phyloP scores from a whole-genome alignment of 176 grass and related monocot genomes.

The Triticum dicoccoides region DNA sequence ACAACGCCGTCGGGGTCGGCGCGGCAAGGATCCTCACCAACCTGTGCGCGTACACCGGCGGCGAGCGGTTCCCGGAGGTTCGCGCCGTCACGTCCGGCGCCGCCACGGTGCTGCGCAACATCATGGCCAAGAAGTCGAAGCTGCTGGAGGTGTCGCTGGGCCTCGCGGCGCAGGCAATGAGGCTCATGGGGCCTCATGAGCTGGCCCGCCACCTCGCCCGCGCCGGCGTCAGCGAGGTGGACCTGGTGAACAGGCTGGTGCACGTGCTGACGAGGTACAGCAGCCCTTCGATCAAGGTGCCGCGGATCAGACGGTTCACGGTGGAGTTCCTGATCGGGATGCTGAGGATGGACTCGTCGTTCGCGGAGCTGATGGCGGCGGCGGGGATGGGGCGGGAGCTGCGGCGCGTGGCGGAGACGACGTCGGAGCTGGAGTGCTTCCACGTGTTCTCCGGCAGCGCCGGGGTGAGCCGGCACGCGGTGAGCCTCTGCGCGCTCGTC shows the following conservation, averaged over 20 bases:
- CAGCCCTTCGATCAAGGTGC: slow-evolving; percentile 49
- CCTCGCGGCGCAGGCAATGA: slow-evolving; percentile 28
- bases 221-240: slow-evolving; percentile 4
- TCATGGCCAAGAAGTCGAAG: slow-evolving; percentile 19
- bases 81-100: slow-evolving; percentile 33
- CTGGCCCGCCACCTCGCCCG: slow-evolving; percentile 12
- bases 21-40: slow-evolving; percentile 60
- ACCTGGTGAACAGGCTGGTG: slow-evolving; percentile 30
- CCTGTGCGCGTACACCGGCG: slow-evolving; percentile 45
- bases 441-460: slow-evolving; percentile 71
- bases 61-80: slow-evolving; percentile 17
- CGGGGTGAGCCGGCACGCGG: slow-evolving; percentile 47
- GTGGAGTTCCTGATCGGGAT: slow-evolving; percentile 47
- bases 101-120: slow-evolving; percentile 12
- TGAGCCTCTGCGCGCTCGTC: slow-evolving; percentile 40
- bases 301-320: slow-evolving; percentile 48
- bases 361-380: slow-evolving; percentile 20
- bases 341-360: slow-evolving; percentile 22
- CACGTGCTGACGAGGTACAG: slow-evolving; percentile 33
- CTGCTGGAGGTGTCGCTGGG: slow-evolving; percentile 54
- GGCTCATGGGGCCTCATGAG: slow-evolving; percentile 40
- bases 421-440: slow-evolving; percentile 72
- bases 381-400: slow-evolving; percentile 37
- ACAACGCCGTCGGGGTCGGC: slow-evolving; percentile 5
- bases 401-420: slow-evolving; percentile 50